Conservation (phyloP, 345 rosid genomes). For the Excoecaria agallocha region DNA sequence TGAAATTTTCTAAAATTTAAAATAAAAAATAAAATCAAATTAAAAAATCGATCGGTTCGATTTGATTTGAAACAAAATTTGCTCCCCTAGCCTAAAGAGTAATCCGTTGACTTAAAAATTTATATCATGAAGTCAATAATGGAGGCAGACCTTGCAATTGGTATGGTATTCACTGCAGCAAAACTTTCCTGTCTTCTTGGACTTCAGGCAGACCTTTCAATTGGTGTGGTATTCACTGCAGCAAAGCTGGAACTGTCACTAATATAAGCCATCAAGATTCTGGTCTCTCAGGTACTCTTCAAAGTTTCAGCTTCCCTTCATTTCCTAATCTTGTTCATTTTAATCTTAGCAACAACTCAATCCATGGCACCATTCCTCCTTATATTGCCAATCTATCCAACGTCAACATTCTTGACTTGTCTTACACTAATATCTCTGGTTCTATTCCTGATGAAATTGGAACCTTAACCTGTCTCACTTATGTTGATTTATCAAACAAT, state of each 20-base stretch:
- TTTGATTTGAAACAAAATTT: no score
- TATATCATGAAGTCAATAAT: no score
- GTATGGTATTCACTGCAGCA: slow-evolving; percentile 7
- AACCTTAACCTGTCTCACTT: not conserved
- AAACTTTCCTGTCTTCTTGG: slow-evolving; percentile 13
- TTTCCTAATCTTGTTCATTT: slow-evolving; percentile 20
- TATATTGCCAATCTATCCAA: slow-evolving; percentile 20
- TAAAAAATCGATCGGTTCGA: no score
- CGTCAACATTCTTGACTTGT: slow-evolving; percentile 20
- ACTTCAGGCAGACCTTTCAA: slow-evolving; percentile 8
- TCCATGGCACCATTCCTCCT: slow-evolving; percentile 25
- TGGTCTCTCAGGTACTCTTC: slow-evolving; percentile 16
- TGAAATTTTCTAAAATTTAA: no score
- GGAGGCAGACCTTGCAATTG: not conserved
- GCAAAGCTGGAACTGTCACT: slow-evolving; percentile 17
- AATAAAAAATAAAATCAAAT: no score
- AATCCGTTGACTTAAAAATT: no score
- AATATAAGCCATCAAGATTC: slow-evolving; percentile 20
- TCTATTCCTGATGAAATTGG: slow-evolving; percentile 11
- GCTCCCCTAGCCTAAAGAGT: no score
- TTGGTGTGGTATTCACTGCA: slow-evolving; percentile 31
- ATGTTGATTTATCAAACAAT: slow-evolving; percentile 7
- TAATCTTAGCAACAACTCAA: slow-evolving; percentile 16
- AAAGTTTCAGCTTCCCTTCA: slow-evolving; percentile 29
- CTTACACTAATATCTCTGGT: slow-evolving; percentile 19